Conservation (phyloP, 1,139 yeast species). For the Yamadazyma conglobata region DNA sequence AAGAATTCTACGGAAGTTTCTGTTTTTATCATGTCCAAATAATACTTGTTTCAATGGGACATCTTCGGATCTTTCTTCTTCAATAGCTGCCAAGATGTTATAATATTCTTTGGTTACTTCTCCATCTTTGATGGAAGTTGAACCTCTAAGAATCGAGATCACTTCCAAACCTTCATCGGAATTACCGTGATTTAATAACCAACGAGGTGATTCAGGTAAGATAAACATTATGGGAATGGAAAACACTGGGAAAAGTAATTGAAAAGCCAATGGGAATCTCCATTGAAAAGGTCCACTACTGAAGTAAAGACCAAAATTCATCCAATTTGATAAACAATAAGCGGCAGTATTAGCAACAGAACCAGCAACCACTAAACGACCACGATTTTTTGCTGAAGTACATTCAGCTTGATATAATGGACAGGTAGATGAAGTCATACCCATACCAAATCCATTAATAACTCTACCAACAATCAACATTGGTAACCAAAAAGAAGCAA, state of each 20-base stretch:
- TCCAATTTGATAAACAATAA: slow-evolving; percentile 21
- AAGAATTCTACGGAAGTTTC: slow-evolving; percentile 28
- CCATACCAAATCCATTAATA: slow-evolving; percentile 38
- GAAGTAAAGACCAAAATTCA: slow-evolving; percentile 21
- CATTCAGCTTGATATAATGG: slow-evolving; percentile 32
- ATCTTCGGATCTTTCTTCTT: slow-evolving; percentile 13
- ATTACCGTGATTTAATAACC: slow-evolving; percentile 25
- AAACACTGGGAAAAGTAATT: slow-evolving; percentile 23
- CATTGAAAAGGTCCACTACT: slow-evolving; percentile 20
- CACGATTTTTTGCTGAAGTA: slow-evolving; percentile 29
- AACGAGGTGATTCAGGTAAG: slow-evolving; percentile 48
- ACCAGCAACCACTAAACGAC: slow-evolving; percentile 29
- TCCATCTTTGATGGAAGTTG: slow-evolving; percentile 8
- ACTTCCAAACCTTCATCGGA: slow-evolving; percentile 15
- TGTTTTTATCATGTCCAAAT: slow-evolving; percentile 13
- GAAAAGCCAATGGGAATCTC: slow-evolving; percentile 31
- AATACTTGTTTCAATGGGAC: slow-evolving; percentile 13
- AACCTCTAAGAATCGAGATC: slow-evolving; percentile 15
- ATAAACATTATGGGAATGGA: slow-evolving; percentile 17
- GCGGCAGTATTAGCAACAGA: slow-evolving; percentile 27
- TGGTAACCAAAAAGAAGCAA: slow-evolving; percentile 19
- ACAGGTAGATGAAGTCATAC: slow-evolving; percentile 23
- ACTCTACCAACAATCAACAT: slow-evolving; percentile 33
- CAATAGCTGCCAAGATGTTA: slow-evolving; percentile 15
- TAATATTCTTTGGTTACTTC: slow-evolving; percentile 14